These are phyloP conservation scores for Chaetomium sp. DNA, from an alignment of 2,329 filamentous ascomycete genomes.

Conservation along the genomic window DNA sequence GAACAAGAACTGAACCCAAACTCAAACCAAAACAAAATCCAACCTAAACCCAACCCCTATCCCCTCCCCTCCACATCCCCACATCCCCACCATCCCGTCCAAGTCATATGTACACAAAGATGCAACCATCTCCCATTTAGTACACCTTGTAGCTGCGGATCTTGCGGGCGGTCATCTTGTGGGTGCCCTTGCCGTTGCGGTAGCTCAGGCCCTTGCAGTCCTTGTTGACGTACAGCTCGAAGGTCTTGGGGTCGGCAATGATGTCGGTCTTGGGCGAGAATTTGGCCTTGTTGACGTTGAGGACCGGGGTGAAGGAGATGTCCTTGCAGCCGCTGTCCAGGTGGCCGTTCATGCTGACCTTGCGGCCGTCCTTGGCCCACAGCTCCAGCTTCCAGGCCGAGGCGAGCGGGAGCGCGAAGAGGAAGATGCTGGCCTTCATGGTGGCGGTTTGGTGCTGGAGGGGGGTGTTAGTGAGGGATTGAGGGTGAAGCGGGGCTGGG, in stretches of 20 bases:
- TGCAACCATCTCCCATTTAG: constrained; percentile 1
- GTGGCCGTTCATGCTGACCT: constrained; percentile 19
- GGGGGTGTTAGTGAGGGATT: neutral
- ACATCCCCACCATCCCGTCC: neutral
- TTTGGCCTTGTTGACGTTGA: constrained; percentile 28
- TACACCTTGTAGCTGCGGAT: constrained; percentile 26
- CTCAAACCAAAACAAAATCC: neutral
- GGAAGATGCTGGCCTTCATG: constrained; percentile 23
- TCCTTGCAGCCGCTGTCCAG: constrained; percentile 26
- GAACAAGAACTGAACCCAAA: neutral
- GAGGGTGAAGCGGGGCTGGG: neutral
- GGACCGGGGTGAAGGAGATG: constrained; percentile 24
- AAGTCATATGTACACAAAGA: too few species aligned
- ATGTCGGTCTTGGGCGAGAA: constrained; percentile 19
- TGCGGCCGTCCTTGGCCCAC: constrained; percentile 18
- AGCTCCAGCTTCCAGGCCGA: constrained; percentile 29
- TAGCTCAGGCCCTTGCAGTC: constrained; percentile 26
- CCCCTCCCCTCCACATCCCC: neutral
- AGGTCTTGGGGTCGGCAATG: constrained; percentile 20
- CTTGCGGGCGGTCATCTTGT: constrained; percentile 21
- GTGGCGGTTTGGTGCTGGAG: neutral
- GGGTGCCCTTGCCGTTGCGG: constrained; percentile 22
- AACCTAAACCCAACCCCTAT: neutral
- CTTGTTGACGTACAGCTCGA: constrained; percentile 26
- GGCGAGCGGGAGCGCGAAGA: constrained; percentile 20